Conservation (phyloP, 1,139 yeast genomes). For the Meyerozyma guilliermondii region DNA sequence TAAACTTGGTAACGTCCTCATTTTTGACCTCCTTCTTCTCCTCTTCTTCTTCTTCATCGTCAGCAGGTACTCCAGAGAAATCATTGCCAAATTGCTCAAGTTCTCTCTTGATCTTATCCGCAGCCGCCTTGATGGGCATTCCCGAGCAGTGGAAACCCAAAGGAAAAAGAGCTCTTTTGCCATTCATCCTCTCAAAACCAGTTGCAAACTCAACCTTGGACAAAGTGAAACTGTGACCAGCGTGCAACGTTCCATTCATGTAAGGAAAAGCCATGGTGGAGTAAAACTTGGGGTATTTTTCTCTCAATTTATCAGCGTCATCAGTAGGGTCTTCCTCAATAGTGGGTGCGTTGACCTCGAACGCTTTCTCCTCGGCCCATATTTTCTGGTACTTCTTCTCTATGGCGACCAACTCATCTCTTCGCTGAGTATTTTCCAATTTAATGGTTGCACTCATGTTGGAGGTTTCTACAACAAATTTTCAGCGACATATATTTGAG, state of each 20-base stretch:
- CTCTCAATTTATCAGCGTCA: slow-evolving; percentile 67
- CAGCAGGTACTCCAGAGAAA: slow-evolving; percentile 63
- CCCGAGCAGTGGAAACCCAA: slow-evolving; percentile 99
- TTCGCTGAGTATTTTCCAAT: slow-evolving; percentile 68
- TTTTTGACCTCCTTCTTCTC: slow-evolving; percentile 35
- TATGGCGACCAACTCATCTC: slow-evolving; percentile 86
- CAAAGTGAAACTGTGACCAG: slow-evolving; percentile 94
- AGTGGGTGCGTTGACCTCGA: slow-evolving; percentile 86
- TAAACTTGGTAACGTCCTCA: slow-evolving; percentile 84
- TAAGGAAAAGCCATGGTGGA: slow-evolving; percentile 98
- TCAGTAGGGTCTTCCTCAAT: slow-evolving; percentile 57
- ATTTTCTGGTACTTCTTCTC: slow-evolving; percentile 84
- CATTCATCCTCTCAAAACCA: slow-evolving; percentile 93
- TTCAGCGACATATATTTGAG: background rate
- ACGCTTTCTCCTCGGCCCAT: slow-evolving; percentile 83
- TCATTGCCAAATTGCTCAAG: slow-evolving; percentile 85
- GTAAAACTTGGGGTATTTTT: slow-evolving; percentile 79
- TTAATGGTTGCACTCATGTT: slow-evolving; percentile 41
- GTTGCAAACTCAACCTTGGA: slow-evolving; percentile 92
- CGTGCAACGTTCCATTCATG: slow-evolving; percentile 98
- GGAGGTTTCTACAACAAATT: background rate
- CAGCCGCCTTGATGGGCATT: slow-evolving; percentile 97
- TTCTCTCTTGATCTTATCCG: slow-evolving; percentile 92
- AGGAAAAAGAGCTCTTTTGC: slow-evolving; percentile 90
- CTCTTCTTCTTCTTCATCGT: slow-evolving; percentile 49